Evolutionary conservation across 345 rosid species (phyloP).

Genomic region (Eucalyptus marginata): DNA sequence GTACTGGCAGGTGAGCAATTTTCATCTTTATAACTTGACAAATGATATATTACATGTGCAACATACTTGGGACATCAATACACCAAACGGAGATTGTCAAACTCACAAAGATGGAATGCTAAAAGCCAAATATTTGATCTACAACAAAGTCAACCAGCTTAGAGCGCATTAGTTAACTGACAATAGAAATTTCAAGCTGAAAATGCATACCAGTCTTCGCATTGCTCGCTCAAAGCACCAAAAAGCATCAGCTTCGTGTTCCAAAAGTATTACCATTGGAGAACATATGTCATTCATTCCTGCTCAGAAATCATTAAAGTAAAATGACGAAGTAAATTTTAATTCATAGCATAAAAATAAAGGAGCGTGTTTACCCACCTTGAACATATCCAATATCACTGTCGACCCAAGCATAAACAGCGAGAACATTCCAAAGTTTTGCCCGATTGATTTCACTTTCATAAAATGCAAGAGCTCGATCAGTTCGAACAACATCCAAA

Average conservation of each 20-base stretch:
- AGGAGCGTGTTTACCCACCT: slow-evolving; percentile 17
- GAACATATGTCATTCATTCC: slow-evolving; percentile 98
- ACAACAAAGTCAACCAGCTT: not conserved
- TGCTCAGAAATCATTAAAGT: slow-evolving; percentile 7
- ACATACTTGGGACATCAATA: not conserved
- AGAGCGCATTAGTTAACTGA: not conserved
- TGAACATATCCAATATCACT: slow-evolving; percentile 89
- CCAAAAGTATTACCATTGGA: slow-evolving; percentile 82
- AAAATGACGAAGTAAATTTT: not conserved
- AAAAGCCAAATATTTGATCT: not conserved
- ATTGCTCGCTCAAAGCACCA: slow-evolving; percentile 91
- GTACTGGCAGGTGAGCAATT: not conserved
- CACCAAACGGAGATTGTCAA: not conserved
- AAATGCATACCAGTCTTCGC: slow-evolving; percentile 62
- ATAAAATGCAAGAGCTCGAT: slow-evolving; percentile 69
- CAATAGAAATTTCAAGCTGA: not conserved
- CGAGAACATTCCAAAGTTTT: slow-evolving; percentile 80
- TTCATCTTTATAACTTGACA: not conserved
- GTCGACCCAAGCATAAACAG: slow-evolving; percentile 84
- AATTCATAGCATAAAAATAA: not conserved
- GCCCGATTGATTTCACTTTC: slow-evolving; percentile 58
- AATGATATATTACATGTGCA: not conserved
- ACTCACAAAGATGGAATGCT: not conserved
- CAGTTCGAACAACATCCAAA: slow-evolving; percentile 94
- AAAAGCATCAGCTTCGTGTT: slow-evolving; percentile 89